A percentile compares a stretch with the other conserved stretches of the same genome.
These are phyloP conservation scores for Chrysosporium queenslandicum DNA, from an alignment of 2,329 filamentous ascomycete species.

Conservation along the genomic window DNA sequence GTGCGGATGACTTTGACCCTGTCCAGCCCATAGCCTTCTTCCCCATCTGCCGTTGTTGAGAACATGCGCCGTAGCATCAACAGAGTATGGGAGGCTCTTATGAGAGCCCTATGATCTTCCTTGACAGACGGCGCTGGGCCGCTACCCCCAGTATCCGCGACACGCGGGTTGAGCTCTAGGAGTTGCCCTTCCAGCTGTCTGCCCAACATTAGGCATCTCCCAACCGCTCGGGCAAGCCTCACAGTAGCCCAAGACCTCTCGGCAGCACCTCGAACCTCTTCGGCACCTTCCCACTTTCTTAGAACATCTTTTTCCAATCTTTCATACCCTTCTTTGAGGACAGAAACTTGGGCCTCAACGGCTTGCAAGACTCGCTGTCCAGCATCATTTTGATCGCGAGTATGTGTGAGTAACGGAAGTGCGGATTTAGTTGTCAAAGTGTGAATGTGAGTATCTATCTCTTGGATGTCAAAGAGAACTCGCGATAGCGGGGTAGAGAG, in stretches of 20 bases:
- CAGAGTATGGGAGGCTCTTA: conserved; percentile 72
- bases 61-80: conserved; percentile 65
- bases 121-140: conserved; percentile 27
- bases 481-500: conserved; percentile 87
- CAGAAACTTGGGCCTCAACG: conserved; percentile 69
- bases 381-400: conserved; percentile 61
- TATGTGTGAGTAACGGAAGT: conserved; percentile 68
- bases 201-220: conserved; percentile 68
- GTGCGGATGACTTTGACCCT: conserved; percentile 61
- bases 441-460: conserved; percentile 94
- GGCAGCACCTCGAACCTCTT: conserved; percentile 68
- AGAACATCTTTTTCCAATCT: conserved; percentile 79
- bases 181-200: conserved; percentile 82
- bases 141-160: background rate
- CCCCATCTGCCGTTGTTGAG: conserved; percentile 53
- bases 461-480: conserved; percentile 91
- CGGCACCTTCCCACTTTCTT: conserved; percentile 73
- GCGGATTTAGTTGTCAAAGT: conserved; percentile 75
- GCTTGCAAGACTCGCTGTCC: conserved; percentile 62
- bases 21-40: conserved; percentile 68
- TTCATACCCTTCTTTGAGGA: conserved; percentile 73
- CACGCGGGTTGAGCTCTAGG: conserved; percentile 51
- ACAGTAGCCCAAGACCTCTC: conserved; percentile 72
- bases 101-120: conserved; percentile 66
- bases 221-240: conserved; percentile 63